Base-by-base conservation (phyloP, 495 filamentous ascomycete genomes). In the Penicillium macrosclerotiorum region DNA sequence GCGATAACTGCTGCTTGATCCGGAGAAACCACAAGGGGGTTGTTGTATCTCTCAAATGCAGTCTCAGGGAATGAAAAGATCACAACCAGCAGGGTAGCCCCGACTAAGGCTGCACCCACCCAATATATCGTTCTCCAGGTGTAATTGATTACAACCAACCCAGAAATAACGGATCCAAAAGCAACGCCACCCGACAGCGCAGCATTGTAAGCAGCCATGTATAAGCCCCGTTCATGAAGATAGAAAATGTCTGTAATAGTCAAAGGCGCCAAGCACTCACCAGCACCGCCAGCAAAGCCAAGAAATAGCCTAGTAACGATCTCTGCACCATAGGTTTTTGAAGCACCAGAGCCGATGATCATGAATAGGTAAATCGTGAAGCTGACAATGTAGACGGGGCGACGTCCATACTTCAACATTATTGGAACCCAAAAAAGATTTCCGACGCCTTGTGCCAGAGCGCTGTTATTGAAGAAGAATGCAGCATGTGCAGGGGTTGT, bases 241-340 rank as follows among this genome's bases (percentile, higher is more conserved):
- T 77, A 81, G 57, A 77, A 81, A n/a, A 77, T 52, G 44, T 81
- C 78, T 17, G 73, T 65, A 35, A 79, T 78, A 0, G 73, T 73
- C 20, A 76, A 56, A 8, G 72, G 73, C 1, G 65, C 69, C 22
- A 79, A 66, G 19, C 67, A 69, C 55, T 80, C 76, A 14, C 70
- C 75, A 31, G 73, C 70, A 12, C 76, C 76, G 6, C 72, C 58
- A 1, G 65, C 69, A 44, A 77, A 67, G 3, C 74, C 75, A 58
- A 77, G 68, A 27, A 80, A 43, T 26, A 77, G 71, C 5, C 76
- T 54, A 11, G 60, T 68, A 3, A 63, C 63, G 2, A 80, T 47
- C 37, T 73, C 70, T n/a, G 61, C 65, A 1, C 18, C 45, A 41
- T 75, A 78, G 2, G 59, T 46, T 30, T 54, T 63, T 3, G 76